These are phyloP conservation scores for Ogataea nonfermentans DNA, from an alignment of 805 yeast genomes.

Conservation along the genomic window DNA sequence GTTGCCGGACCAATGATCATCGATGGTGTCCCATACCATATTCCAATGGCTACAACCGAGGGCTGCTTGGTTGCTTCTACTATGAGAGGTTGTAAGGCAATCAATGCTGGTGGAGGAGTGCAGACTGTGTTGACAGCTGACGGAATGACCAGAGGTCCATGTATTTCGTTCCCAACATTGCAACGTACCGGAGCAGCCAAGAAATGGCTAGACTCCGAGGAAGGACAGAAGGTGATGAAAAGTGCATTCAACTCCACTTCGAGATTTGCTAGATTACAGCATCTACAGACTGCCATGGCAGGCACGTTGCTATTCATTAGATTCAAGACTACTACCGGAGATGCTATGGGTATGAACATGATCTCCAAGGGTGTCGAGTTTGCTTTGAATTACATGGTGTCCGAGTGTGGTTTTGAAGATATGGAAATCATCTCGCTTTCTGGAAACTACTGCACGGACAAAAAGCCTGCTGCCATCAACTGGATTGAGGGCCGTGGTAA, in stretches of 20 bases:
- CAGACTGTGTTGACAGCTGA: slow-evolving; percentile 88
- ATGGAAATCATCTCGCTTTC: slow-evolving; percentile 91
- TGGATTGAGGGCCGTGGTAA: slow-evolving; percentile 99
- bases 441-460: slow-evolving; percentile 97
- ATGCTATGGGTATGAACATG: slow-evolving; percentile 99
- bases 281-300: slow-evolving; percentile 89
- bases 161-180: slow-evolving; percentile 84
- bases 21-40: slow-evolving; percentile 83
- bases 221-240: slow-evolving; percentile 79
- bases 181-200: slow-evolving; percentile 92
- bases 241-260: slow-evolving; percentile 95
- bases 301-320: slow-evolving; percentile 87
- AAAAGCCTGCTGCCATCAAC: slow-evolving; percentile 96
- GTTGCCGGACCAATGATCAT: slow-evolving; percentile 95
- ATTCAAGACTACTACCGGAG: slow-evolving; percentile 98
- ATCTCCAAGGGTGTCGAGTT: slow-evolving; percentile 96
- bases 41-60: slow-evolving; percentile 99
- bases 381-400: slow-evolving; percentile 79
- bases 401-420: slow-evolving; percentile 88
- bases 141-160: slow-evolving; percentile 99
- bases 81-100: slow-evolving; percentile 98
- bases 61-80: slow-evolving; percentile 98
- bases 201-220: slow-evolving; percentile 92
- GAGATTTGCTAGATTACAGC: slow-evolving; percentile 92
- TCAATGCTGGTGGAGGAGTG: slow-evolving; percentile 96